These are phyloP conservation scores for Boletus reticulatus DNA, from an alignment of 768 basidiomycete genomes.

Conservation along the genomic window DNA sequence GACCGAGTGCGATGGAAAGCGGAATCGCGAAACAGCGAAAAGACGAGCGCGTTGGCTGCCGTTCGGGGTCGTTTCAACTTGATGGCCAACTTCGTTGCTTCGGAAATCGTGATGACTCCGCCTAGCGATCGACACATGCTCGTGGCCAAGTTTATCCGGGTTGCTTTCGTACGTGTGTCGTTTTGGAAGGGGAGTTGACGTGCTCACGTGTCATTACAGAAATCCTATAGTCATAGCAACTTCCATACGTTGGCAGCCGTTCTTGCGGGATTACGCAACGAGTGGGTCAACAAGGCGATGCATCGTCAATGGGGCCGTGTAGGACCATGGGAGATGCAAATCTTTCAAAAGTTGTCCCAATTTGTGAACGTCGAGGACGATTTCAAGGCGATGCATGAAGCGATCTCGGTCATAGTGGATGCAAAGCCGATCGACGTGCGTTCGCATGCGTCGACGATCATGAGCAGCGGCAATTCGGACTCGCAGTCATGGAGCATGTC, in stretches of 20 bases:
- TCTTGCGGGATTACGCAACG: slow-evolving; percentile 69
- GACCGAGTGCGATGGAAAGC: slow-evolving; percentile 69
- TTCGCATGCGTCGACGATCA: slow-evolving; percentile 53
- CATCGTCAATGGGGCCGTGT: slow-evolving; percentile 64
- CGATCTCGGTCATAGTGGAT: slow-evolving; percentile 62
- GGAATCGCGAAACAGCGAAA: slow-evolving; percentile 54
- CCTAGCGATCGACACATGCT: slow-evolving; percentile 62
- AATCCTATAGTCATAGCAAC: slow-evolving; percentile 75
- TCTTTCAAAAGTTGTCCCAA: slow-evolving; percentile 67
- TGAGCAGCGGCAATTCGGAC: slow-evolving; percentile 45
- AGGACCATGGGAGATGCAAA: slow-evolving; percentile 66
- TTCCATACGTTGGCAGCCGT: slow-evolving; percentile 80
- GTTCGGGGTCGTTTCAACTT: slow-evolving; percentile 84
- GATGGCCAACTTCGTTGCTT: slow-evolving; percentile 74
- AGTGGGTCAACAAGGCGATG: slow-evolving; percentile 68
- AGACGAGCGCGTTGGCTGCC: slow-evolving; percentile 69
- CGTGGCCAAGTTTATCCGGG: slow-evolving; percentile 76
- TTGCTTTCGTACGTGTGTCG: slow-evolving; percentile 68
- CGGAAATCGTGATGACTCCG: slow-evolving; percentile 77
- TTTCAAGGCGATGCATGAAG: slow-evolving; percentile 72
- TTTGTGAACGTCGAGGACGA: slow-evolving; percentile 65
- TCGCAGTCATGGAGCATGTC: slow-evolving; percentile 36
- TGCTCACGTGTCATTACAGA: slow-evolving; percentile 41
- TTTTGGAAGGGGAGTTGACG: neutral
- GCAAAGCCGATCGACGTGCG: slow-evolving; percentile 56